phyloP scores from a whole-genome alignment of 352 stramenopile genomes.

The Blastocystis sp. region DNA sequence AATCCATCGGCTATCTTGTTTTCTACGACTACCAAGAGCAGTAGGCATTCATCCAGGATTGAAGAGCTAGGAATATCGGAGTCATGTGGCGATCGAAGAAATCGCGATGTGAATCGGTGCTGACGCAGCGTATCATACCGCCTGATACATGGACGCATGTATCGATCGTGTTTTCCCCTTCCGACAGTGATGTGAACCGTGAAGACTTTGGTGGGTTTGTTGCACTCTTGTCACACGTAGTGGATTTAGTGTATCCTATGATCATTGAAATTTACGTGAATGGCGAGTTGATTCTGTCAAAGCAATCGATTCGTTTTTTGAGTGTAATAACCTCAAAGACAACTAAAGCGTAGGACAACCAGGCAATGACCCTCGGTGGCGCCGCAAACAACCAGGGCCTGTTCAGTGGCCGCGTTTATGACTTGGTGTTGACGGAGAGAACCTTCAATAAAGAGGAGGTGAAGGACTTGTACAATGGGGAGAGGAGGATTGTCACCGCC shows the following conservation, averaged over 20 bases:
- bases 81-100: slow-evolving; percentile 47
- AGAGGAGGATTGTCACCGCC: not conserved
- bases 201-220: not conserved
- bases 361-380: slow-evolving; percentile 3
- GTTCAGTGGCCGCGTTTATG: slow-evolving; percentile 15
- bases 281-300: slow-evolving; percentile 2
- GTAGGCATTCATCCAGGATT: not conserved
- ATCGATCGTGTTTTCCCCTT: slow-evolving; percentile 22
- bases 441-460: not conserved
- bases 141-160: slow-evolving; percentile 39
- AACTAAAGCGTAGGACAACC: not conserved
- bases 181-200: not conserved
- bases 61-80: not conserved
- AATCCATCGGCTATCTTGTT: slow-evolving; percentile 27
- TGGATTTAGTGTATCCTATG: slow-evolving; percentile 35
- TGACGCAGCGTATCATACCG: not conserved
- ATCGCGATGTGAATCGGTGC: slow-evolving; percentile 7
- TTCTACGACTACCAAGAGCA: not conserved
- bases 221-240: slow-evolving; percentile 1
- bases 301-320: slow-evolving; percentile 31
- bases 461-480: not conserved
- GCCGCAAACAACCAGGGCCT: not conserved
- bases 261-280: slow-evolving; percentile 52
- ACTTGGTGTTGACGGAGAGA: slow-evolving; percentile 13
- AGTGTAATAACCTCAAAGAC: not conserved